A percentile compares a stretch with the other conserved stretches of the same genome.
Conservation (phyloP, 495 filamentous ascomycete species). For the Penicillium cinerascens region DNA sequence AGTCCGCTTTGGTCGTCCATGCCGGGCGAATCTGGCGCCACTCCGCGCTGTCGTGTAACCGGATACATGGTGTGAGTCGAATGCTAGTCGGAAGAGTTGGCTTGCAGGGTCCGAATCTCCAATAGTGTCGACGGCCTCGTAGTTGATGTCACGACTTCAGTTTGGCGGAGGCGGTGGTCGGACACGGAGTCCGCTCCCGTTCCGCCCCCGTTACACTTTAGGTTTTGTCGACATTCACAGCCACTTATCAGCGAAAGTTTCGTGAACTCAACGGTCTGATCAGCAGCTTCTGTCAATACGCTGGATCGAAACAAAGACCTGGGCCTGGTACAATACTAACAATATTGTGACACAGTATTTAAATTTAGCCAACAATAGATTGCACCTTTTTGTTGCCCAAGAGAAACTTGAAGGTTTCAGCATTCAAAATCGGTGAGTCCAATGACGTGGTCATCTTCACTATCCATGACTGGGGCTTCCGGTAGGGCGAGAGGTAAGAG, state of each 20-base stretch:
- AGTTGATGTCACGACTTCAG: neutral
- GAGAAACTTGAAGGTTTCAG: too few relatives aligned
- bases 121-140: neutral
- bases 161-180: neutral
- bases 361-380: too few relatives aligned
- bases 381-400: too few relatives aligned
- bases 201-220: neutral
- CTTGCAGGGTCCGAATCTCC: neutral
- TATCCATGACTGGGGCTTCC: too few relatives aligned
- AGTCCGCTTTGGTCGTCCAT: constrained; percentile 11
- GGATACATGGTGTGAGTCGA: neutral
- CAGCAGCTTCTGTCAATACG: too few relatives aligned
- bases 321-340: too few relatives aligned
- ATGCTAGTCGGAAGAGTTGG: neutral
- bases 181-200: neutral
- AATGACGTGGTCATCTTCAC: too few relatives aligned
- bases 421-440: too few relatives aligned
- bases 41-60: neutral
- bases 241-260: neutral
- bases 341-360: too few relatives aligned
- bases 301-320: too few relatives aligned
- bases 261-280: too few relatives aligned
- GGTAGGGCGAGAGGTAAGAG: too few relatives aligned
- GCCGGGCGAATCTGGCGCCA: neutral
- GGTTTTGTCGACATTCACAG: neutral